These are phyloP conservation scores for Buddleja alternifolia DNA, from an alignment of 257 asterid species.

Conservation along the genomic window DNA sequence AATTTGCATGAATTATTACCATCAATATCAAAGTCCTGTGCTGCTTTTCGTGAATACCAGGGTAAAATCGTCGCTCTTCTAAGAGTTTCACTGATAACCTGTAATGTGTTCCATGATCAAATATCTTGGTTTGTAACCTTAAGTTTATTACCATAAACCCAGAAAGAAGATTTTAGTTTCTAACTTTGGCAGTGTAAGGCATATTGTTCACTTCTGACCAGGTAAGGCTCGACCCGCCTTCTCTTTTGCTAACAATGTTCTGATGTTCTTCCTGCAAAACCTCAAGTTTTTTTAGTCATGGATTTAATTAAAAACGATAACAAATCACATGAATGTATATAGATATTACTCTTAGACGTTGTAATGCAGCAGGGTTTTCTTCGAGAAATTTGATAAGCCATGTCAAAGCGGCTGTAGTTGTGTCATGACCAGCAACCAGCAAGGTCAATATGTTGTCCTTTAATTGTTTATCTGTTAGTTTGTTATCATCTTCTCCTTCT, in stretches of 20 bases:
- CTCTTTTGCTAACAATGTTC: slow-evolving; percentile 51
- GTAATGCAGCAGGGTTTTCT: slow-evolving; percentile 70
- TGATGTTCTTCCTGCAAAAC: slow-evolving; percentile 72
- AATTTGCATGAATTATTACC: slow-evolving; percentile 44
- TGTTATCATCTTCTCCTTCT: slow-evolving; percentile 60
- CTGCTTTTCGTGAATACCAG: slow-evolving; percentile 88
- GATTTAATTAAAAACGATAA: background rate
- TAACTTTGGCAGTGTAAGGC: slow-evolving; percentile 78
- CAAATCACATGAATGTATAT: background rate
- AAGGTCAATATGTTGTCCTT: slow-evolving; percentile 84
- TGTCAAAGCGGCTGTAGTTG: slow-evolving; percentile 87
- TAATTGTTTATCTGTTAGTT: slow-evolving; percentile 78
- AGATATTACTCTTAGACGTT: slow-evolving; percentile 64
- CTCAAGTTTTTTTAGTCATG: background rate
- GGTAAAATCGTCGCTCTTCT: slow-evolving; percentile 86
- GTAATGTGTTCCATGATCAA: slow-evolving; percentile 28
- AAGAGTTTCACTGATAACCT: slow-evolving; percentile 80
- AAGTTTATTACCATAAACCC: background rate
- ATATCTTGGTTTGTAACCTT: slow-evolving; percentile 1
- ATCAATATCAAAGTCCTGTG: slow-evolving; percentile 81
- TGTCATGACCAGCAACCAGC: slow-evolving; percentile 86
- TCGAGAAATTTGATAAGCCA: slow-evolving; percentile 78
- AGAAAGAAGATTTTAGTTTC: slow-evolving; percentile 7
- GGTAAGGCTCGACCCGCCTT: slow-evolving; percentile 58
- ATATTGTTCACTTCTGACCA: slow-evolving; percentile 82